Conservation (phyloP, 106 monocot species). For the Allium cepa region DNA sequence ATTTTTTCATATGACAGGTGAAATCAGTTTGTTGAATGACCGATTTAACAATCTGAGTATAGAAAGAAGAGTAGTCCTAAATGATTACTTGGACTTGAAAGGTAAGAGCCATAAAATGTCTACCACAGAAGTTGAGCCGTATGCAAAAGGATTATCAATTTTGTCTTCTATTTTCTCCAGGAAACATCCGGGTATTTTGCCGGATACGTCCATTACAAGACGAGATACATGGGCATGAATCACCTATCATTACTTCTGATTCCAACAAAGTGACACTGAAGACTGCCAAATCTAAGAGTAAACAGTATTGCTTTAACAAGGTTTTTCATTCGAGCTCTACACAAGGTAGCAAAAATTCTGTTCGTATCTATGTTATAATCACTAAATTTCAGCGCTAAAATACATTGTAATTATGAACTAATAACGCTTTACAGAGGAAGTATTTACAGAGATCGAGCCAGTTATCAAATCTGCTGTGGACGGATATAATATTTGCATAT, state of each 20-base stretch:
- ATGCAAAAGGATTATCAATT: not conserved
- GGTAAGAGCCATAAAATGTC: too few relatives aligned
- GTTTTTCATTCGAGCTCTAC: conserved; percentile 46
- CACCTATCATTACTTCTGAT: conserved; percentile 28
- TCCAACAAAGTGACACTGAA: conserved; percentile 35
- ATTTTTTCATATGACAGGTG: too few relatives aligned
- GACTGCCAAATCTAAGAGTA: conserved; percentile 1
- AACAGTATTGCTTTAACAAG: conserved; percentile 32
- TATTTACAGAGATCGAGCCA: conserved; percentile 67
- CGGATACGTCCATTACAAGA: conserved; percentile 42
- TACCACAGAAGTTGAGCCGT: not conserved
- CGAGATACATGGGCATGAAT: conserved; percentile 12
- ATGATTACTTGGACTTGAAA: too few relatives aligned
- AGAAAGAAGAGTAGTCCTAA: too few relatives aligned
- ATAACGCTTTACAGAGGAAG: conserved; percentile 32
- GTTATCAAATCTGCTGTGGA: conserved; percentile 80
- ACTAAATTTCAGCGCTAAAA: not conserved
- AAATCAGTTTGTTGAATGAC: too few relatives aligned
- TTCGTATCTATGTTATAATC: not conserved
- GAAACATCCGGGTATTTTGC: conserved; percentile 69
- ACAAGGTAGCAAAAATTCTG: conserved; percentile 43
- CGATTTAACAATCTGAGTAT: too few relatives aligned
- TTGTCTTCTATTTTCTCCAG: conserved; percentile 8
- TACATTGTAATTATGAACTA: not conserved
- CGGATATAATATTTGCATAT: conserved; percentile 91